These are phyloP conservation scores for Trichoderma sp. DNA, from an alignment of 2,329 filamentous ascomycete species.

Conservation along the genomic window DNA sequence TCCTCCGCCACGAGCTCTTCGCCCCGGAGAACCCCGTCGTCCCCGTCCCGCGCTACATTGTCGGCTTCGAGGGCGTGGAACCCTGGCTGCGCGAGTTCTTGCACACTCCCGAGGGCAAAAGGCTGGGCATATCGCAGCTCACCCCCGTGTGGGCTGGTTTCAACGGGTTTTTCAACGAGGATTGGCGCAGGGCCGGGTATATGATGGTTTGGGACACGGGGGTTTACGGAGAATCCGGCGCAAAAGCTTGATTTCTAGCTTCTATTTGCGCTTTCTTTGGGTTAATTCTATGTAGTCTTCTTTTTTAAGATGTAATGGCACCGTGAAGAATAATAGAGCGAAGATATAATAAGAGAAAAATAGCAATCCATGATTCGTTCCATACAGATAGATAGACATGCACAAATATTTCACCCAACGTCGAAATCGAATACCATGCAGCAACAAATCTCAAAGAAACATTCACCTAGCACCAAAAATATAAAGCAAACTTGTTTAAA, in stretches of 20 bases:
- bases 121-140: slow-evolving; percentile 40
- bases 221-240: slow-evolving; percentile 27
- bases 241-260: slow-evolving; percentile 2
- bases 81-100: slow-evolving; percentile 45
- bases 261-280: not conserved
- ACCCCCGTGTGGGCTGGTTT: slow-evolving; percentile 53
- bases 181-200: slow-evolving; percentile 53
- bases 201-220: slow-evolving; percentile 60
- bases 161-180: slow-evolving; percentile 63
- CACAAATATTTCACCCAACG: no score
- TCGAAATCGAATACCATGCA: no score
- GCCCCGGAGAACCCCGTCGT: slow-evolving; percentile 19
- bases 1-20: slow-evolving; percentile 55
- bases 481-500: no score
- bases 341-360: not conserved
- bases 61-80: slow-evolving; percentile 60
- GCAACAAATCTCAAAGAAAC: no score
- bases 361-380: no score
- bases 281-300: not conserved
- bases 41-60: slow-evolving; percentile 52
- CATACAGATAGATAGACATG: no score
- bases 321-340: not conserved
- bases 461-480: no score
- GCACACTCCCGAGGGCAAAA: slow-evolving; percentile 36
- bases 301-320: not conserved